phyloP scores from a whole-genome alignment of 805 yeast genomes.

The Starmerella sirachaensis region DNA sequence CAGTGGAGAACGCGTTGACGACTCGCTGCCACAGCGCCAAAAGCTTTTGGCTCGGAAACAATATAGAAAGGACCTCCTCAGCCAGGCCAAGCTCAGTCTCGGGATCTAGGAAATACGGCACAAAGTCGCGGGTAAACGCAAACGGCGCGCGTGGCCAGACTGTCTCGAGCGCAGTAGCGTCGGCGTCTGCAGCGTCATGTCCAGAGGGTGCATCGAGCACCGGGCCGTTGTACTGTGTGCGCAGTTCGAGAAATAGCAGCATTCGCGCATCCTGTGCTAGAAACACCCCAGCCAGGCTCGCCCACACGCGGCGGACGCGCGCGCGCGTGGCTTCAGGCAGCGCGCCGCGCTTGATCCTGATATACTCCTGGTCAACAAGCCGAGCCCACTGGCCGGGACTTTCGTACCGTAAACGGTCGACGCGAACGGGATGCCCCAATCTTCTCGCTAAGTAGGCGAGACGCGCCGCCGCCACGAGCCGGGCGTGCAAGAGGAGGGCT shows the following conservation, averaged over 20 bases:
- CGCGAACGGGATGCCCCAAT: too few species aligned
- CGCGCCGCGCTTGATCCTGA: too few species aligned
- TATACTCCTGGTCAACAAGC: too few species aligned
- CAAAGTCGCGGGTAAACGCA: not conserved
- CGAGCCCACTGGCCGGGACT: too few species aligned
- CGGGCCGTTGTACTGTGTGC: not conserved
- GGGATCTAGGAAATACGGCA: too few species aligned
- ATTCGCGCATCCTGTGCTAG: constrained; percentile 20
- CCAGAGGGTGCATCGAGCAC: too few species aligned
- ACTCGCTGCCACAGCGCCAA: constrained; percentile 7
- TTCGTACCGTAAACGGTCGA: too few species aligned
- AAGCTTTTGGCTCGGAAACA: constrained; percentile 6
- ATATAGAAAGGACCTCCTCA: not conserved
- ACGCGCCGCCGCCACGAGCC: too few species aligned
- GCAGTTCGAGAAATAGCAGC: constrained; percentile 7
- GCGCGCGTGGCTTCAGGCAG: too few species aligned
- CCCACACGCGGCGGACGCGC: too few species aligned
- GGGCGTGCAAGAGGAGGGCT: too few species aligned
- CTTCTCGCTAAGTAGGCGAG: too few species aligned
- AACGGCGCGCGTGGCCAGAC: constrained; percentile 8
- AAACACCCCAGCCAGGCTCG: constrained; percentile 11
- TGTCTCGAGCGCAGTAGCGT: not conserved
- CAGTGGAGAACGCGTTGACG: constrained; percentile 3
- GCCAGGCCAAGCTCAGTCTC: not conserved
- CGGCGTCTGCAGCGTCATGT: not conserved